These are phyloP conservation scores for Fusarium zealandicum DNA, from an alignment of 2,329 filamentous ascomycete species.

Conservation along the genomic window DNA sequence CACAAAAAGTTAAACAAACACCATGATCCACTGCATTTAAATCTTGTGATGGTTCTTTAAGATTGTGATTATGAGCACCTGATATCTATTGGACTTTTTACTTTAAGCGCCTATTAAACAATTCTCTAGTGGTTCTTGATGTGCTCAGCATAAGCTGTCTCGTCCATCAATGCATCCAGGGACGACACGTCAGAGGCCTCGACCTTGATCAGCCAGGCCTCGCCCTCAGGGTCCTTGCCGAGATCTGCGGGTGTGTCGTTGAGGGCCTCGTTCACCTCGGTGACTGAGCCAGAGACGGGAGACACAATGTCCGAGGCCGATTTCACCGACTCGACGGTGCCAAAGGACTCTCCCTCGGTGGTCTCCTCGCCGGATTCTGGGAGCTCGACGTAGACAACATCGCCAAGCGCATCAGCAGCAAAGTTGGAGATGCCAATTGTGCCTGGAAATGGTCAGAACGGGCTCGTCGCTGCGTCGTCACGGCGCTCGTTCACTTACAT, in stretches of 20 bases:
- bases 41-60: too few relatives aligned
- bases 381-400: conserved; percentile 91
- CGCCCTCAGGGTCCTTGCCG: conserved; percentile 76
- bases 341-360: conserved; percentile 76
- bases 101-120: conserved; percentile 25
- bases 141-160: conserved; percentile 64
- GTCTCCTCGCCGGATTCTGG: conserved; percentile 72
- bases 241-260: conserved; percentile 52
- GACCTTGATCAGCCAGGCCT: conserved; percentile 85
- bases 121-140: conserved; percentile 24
- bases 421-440: conserved; percentile 80
- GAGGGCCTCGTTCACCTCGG: conserved; percentile 66
- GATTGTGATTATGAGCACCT: not conserved
- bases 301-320: conserved; percentile 89
- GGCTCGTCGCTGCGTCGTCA: not conserved
- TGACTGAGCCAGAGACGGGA: conserved; percentile 75
- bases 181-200: conserved; percentile 64
- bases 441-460: conserved; percentile 53
- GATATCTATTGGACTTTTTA: conserved; percentile 29
- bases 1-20: conserved; percentile 1
- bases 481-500: conserved; percentile 26
- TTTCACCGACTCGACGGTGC: conserved; percentile 92
- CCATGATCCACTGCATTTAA: too few relatives aligned
- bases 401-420: conserved; percentile 83
- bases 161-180: conserved; percentile 73